Conservation (phyloP, 441 rosid species). For the Pelargonium cotyledonis region DNA sequence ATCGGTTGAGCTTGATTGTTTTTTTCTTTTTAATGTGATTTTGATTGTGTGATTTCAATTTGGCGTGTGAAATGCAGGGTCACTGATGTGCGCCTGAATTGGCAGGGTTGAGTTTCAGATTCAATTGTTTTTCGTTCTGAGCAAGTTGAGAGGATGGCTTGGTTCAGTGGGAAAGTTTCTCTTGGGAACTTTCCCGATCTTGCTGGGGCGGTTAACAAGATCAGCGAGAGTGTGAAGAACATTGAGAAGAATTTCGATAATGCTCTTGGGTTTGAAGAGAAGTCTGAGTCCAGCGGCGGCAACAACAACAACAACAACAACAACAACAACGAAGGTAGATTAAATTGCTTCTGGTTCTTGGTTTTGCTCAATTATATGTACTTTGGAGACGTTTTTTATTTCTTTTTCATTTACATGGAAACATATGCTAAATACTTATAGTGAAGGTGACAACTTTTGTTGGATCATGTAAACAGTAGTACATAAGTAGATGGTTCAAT, state of each 20-base stretch:
- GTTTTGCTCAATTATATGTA: background rate
- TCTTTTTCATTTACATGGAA: too few relatives aligned
- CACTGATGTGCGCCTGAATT: background rate
- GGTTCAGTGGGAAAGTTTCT: constrained; percentile 88
- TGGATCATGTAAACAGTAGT: too few relatives aligned
- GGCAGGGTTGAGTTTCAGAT: background rate
- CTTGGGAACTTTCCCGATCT: constrained; percentile 91
- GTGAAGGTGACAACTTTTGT: too few relatives aligned
- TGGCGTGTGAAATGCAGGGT: constrained; percentile 2
- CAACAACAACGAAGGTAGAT: constrained; percentile 50
- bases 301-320: background rate
- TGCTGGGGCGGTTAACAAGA: constrained; percentile 93
- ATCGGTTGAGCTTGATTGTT: background rate
- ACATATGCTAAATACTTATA: too few relatives aligned
- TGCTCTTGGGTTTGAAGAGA: constrained; percentile 88
- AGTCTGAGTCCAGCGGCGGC: constrained; percentile 38
- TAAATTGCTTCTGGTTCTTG: background rate
- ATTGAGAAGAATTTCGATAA: constrained; percentile 93
- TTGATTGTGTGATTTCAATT: background rate
- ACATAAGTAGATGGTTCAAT: too few relatives aligned
- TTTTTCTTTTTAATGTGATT: background rate
- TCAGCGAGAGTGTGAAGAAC: constrained; percentile 97
- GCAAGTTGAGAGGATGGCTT: constrained; percentile 52
- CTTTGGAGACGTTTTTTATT: background rate
- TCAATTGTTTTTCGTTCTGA: constrained; percentile 6